These are phyloP conservation scores for Vitis rupestris DNA, from an alignment of 164 flowering plant species.

Conservation along the genomic window DNA sequence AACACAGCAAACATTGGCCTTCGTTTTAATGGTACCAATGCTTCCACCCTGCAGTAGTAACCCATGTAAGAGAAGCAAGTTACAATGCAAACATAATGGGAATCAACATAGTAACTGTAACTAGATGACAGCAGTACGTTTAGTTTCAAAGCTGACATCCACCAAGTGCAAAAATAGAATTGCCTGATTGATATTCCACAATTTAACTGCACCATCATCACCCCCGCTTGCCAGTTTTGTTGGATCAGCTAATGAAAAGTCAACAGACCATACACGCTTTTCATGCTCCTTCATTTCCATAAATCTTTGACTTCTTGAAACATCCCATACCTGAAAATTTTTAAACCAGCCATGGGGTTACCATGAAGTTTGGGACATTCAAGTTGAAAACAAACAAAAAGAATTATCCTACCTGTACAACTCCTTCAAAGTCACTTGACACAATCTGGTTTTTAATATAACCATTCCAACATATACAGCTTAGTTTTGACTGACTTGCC, in stretches of 20 bases:
- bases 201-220: conserved; percentile 94
- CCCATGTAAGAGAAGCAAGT: conserved; percentile 52
- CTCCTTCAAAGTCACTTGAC: conserved; percentile 95
- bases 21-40: conserved; percentile 78
- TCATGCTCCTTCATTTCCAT: conserved; percentile 91
- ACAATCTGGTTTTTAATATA: conserved; percentile 97
- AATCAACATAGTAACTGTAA: conserved; percentile 28
- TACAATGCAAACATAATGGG: conserved; percentile 33
- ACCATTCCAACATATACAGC: conserved; percentile 92
- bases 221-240: conserved; percentile 95
- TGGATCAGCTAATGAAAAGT: conserved; percentile 87
- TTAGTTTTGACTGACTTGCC: conserved; percentile 79
- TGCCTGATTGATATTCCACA: conserved; percentile 99
- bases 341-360: neutral
- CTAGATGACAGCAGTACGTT: conserved; percentile 72
- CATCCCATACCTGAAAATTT: conserved; percentile 86
- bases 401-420: conserved; percentile 74
- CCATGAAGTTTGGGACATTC: conserved; percentile 3
- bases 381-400: conserved; percentile 3
- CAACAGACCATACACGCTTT: conserved; percentile 95
- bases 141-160: conserved; percentile 93
- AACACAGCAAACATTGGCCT: conserved; percentile 95
- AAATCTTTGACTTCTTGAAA: conserved; percentile 69
- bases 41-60: conserved; percentile 76
- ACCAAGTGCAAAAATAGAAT: conserved; percentile 85